A percentile compares a stretch with the other conserved stretches of the same genome.
Evolutionary conservation across 2,329 filamentous ascomycete species (phyloP).

Genomic region (Cercospora zeina): DNA sequence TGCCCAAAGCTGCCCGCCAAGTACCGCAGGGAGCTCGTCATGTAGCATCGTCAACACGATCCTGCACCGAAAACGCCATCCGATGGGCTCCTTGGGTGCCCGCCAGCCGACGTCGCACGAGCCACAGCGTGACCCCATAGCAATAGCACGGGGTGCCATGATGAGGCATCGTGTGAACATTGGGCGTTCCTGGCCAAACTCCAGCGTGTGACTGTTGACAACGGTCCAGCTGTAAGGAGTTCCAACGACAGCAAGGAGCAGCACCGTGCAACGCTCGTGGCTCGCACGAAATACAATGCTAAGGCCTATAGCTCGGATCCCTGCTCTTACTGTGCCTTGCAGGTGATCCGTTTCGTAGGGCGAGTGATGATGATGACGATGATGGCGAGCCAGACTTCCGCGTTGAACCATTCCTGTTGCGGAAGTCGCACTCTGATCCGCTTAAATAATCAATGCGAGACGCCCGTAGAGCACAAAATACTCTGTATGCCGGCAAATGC

Average conservation of each 20-base stretch:
- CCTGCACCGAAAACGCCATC: conserved; percentile 7
- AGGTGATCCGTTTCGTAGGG: conserved; percentile 19
- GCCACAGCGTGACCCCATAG: conserved; percentile 24
- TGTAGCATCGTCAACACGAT: conserved; percentile 10
- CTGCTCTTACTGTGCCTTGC: conserved; percentile 27
- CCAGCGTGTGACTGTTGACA: conserved; percentile 27
- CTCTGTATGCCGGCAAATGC: conserved; percentile 4
- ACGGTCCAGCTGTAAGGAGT: conserved; percentile 18
- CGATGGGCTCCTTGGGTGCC: conserved; percentile 23
- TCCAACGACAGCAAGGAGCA: conserved; percentile 26
- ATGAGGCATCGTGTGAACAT: conserved; percentile 20
- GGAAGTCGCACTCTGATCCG: conserved; percentile 16
- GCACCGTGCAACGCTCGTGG: conserved; percentile 23
- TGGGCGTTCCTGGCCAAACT: conserved; percentile 24
- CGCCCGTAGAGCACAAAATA: conserved; percentile 14
- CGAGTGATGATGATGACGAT: background rate
- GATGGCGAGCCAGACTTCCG: background rate
- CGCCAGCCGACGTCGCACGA: conserved; percentile 27
- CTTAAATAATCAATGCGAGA: conserved; percentile 20
- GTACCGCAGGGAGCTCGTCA: conserved; percentile 5
- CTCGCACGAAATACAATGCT: conserved; percentile 25
- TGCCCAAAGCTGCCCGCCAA: background rate
- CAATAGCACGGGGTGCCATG: conserved; percentile 22
- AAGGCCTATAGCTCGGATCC: conserved; percentile 23
- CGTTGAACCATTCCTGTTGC: conserved; percentile 10